Evolutionary conservation across 805 yeast species (phyloP).

Genomic region (Nakazawaea laoshanensis): DNA sequence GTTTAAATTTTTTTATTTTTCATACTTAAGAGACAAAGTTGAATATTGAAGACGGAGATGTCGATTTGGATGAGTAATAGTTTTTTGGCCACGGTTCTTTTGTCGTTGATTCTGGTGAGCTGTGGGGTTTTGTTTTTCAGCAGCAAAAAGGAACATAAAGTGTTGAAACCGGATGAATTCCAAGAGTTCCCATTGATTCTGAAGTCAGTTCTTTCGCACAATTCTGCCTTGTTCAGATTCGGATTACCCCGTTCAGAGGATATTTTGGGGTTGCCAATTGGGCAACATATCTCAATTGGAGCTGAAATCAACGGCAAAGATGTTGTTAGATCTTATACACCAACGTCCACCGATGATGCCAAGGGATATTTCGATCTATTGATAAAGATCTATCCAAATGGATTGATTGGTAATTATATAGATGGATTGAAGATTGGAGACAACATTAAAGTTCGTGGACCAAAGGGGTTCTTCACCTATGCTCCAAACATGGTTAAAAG

Average conservation of each 20-base stretch:
- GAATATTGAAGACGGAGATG: no score
- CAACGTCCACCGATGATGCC: constrained; percentile 73
- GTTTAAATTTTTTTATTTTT: no score
- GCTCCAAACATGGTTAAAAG: constrained; percentile 66
- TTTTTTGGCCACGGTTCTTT: no score
- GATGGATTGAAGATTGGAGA: constrained; percentile 74
- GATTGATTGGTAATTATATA: constrained; percentile 72
- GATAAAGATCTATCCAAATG: constrained; percentile 79
- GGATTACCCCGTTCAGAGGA: constrained; percentile 70
- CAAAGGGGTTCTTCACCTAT: constrained; percentile 83
- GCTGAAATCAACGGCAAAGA: constrained; percentile 75
- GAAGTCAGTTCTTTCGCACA: constrained; percentile 69
- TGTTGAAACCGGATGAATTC: constrained; percentile 58
- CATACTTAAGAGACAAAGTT: no score
- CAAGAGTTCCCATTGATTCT: constrained; percentile 73
- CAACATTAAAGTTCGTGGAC: constrained; percentile 72
- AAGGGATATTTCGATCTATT: constrained; percentile 79
- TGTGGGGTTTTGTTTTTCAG: constrained; percentile 25
- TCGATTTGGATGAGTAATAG: no score
- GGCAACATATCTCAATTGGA: constrained; percentile 83
- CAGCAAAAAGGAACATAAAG: constrained; percentile 32
- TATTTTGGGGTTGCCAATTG: constrained; percentile 82
- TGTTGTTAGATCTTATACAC: constrained; percentile 82
- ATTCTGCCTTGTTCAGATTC: constrained; percentile 77
- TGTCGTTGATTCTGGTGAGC: no score